A percentile compares a stretch with the other conserved stretches of the same genome.
Evolutionary conservation across 495 filamentous ascomycete genomes (phyloP).

Genomic region (Letharia columbiana): DNA sequence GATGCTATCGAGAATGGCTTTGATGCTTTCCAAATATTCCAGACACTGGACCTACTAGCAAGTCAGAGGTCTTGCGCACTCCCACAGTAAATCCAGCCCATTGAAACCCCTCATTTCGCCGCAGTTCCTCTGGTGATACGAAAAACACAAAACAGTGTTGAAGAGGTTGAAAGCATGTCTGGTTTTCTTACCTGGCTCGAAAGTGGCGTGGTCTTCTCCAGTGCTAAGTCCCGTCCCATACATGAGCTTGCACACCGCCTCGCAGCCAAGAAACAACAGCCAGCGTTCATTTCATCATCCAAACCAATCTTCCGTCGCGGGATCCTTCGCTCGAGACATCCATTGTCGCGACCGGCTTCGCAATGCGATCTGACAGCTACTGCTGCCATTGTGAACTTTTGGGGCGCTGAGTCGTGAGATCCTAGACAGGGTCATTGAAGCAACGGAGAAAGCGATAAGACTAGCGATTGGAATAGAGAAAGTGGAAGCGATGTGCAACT

Average conservation of each 20-base stretch:
- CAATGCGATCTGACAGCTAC: constrained; percentile 24
- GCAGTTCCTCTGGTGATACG: not conserved
- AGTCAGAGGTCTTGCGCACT: not conserved
- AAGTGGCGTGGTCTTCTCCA: constrained; percentile 10
- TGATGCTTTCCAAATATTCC: constrained; percentile 1
- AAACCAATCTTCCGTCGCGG: constrained; percentile 26
- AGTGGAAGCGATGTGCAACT: not conserved
- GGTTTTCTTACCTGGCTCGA: constrained; percentile 18
- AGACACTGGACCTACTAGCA: not conserved
- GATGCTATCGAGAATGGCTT: constrained; percentile 4
- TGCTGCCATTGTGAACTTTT: constrained; percentile 23
- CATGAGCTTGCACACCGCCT: constrained; percentile 24
- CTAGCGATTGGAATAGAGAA: not conserved
- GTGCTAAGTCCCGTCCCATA: constrained; percentile 16
- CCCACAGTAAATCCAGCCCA: not conserved
- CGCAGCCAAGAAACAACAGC: not conserved
- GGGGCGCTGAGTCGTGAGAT: constrained; percentile 13
- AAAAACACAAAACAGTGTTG: not conserved
- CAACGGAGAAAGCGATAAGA: constrained; percentile 9
- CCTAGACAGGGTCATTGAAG: constrained; percentile 18
- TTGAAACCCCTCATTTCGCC: not conserved
- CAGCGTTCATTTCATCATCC: constrained; percentile 16
- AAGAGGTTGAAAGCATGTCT: constrained; percentile 7
- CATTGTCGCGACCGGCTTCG: constrained; percentile 21
- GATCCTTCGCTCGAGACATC: constrained; percentile 16